Evolutionary conservation across 768 basidiomycete genomes (phyloP), one percentile per base, ranked within the genome.

Genomic region (Podaxis mareebaensis): DNA sequence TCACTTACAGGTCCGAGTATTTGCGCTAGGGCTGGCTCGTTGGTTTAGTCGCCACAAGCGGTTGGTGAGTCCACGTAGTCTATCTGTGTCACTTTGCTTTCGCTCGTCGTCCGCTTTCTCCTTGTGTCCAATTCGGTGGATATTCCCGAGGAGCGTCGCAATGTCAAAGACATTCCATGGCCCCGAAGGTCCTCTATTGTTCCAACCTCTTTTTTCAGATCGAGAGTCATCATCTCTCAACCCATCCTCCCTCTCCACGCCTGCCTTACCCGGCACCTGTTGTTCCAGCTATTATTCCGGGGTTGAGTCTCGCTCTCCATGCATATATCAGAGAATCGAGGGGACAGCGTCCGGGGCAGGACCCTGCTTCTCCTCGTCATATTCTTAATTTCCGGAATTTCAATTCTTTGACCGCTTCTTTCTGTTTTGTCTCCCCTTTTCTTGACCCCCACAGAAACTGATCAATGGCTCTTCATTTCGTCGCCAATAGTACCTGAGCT

Each of bases 61-160:
- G 13, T 30, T 10, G 48, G 65, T 65, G 53, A 66, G 65, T 70
- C 65, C 67, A 69, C 68, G 69, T 71, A 61, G 67, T 65, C 36
- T 8, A 51, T 11, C 39, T 42, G 12, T 7, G 17, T 20, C 17
- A 39, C 54, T 22, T 40, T 42, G 38, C 53, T 52, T 39, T 42
- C 20, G 24, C 38, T 22, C 26, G 11, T 60, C 48, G 17, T 42
- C 28, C 36, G 11, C 53, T 28, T 61, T 53, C 26, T 49, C 60
- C 3, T 54, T n/a, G 33, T 36, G 24, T 53, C 53, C 42, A 20
- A 22, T 33, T 13, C 38, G 48, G 17, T 13, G 8, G 36, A 28
- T 12, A 20, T 38, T 20, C 20, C 17, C 7, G 20, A 15, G 10
- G 33, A 38, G 39, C 12, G n/a, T n/a, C 8, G 33, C 44, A 20